Base-by-base conservation (phyloP, 768 basidiomycete genomes). In the Pulveroboletus sp. region DNA sequence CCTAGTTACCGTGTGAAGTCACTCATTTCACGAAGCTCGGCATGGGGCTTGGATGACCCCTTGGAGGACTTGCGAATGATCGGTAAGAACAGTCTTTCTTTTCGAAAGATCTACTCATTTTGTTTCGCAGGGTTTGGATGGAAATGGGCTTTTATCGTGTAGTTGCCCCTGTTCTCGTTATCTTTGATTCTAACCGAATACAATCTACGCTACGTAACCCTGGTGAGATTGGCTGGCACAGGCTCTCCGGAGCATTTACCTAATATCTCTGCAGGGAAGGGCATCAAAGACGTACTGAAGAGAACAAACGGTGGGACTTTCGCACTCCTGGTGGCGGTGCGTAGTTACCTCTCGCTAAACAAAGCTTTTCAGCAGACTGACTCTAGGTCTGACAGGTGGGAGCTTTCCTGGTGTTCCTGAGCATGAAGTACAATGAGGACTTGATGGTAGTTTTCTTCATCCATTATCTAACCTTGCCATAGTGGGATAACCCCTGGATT, bases 141-240 rank as follows among this genome's bases (percentile, higher is more conserved):
- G 86, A 71, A 86, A 60, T 86, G 81, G 79, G 87, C 88, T 2
- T 91, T 91, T 68, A 71, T 89, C 1, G 67, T 85, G 32, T 88
- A 90, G 59, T 63, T 84, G 19, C 87, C 88, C 22, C 55, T 89
- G 35, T 89, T 86, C 61, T 53, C 73, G 5, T 8, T 83, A 17
- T 83, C 87, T 0, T 77, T 85, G 49, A 14, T 71, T n/a, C 60
- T 88, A 43, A 84, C 80, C 5, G 67, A 75, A 13, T 71, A 73
- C 51, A 81, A 83, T 55, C 59, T 89, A 34, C 72, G 66, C 56
- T 90, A 91, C 64, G 77, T 81, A 16, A 87, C 82, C 0, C 81
- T 83, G 16, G 85, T 85, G 63, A 55, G 78, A 62, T 26, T 35
- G 2, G 12, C 5, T 20, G 22, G 38, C 30, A 48, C 30, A 29